A percentile compares a stretch with the other conserved stretches of the same genome.
Conservation (phyloP, 495 filamentous ascomycete species). For the Aspergillus funiculosus region DNA sequence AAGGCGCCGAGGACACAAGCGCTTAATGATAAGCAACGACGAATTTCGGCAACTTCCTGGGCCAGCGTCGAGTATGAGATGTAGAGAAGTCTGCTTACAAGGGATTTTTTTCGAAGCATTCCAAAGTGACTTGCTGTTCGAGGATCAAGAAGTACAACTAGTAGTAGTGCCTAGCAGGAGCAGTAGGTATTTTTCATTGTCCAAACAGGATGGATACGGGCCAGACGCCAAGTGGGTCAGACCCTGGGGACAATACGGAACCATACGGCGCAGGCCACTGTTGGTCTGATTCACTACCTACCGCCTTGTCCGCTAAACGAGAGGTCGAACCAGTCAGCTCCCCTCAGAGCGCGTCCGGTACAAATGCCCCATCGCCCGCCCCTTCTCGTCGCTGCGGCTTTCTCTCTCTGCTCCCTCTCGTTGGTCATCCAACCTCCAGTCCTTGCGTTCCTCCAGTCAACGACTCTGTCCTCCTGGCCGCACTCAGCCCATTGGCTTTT, state of each 20-base stretch:
- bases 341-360: slow-evolving; percentile 28
- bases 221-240: slow-evolving; percentile 16
- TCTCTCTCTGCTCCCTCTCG: slow-evolving; percentile 43
- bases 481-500: slow-evolving; percentile 26
- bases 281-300: slow-evolving; percentile 16
- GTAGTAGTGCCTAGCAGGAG: too few species aligned
- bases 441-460: slow-evolving; percentile 27
- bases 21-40: too few species aligned
- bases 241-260: slow-evolving; percentile 18
- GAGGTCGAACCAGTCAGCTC: slow-evolving; percentile 25
- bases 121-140: too few species aligned
- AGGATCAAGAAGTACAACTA: too few species aligned
- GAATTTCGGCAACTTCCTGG: too few species aligned
- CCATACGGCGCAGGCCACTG: slow-evolving; percentile 11
- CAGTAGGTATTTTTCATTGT: too few species aligned
- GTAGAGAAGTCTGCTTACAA: too few species aligned
- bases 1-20: too few species aligned
- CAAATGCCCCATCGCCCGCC: slow-evolving; percentile 47
- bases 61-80: too few species aligned
- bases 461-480: slow-evolving; percentile 21
- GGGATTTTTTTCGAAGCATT: too few species aligned
- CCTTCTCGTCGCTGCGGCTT: slow-evolving; percentile 36
- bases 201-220: too few species aligned
- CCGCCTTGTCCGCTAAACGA: slow-evolving; percentile 20
- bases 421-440: slow-evolving; percentile 40